Evolutionary conservation across 2,329 filamentous ascomycete genomes (phyloP), one percentile per base, ranked within the genome.

Genomic region (Onygena corvina): DNA sequence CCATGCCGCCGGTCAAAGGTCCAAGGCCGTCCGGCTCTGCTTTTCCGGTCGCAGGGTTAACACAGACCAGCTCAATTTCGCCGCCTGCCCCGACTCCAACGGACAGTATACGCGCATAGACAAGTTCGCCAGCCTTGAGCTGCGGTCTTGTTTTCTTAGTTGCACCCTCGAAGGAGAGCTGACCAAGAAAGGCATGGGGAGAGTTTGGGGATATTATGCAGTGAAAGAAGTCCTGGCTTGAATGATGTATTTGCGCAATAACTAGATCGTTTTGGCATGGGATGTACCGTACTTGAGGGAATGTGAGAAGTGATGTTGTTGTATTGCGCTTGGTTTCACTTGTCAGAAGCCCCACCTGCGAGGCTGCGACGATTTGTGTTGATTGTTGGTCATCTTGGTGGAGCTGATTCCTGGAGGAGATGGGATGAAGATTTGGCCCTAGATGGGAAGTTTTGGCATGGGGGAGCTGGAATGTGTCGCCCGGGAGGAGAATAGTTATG

Each of bases 91-190:
- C 83, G 21, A 87, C 80, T 60, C 86, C 83, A 14, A 85, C 83
- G 34, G 83, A 77, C 23, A 77, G 73, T 36, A 98, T 80, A 54
- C 90, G 84, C 31, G 89, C 90, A 69, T 96, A 96, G 30, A 96
- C 86, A 23, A 95, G 71, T 47, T 86, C 80, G 31, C 87, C 87
- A 11, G 79, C 61, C 23, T 75, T 71, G 36, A 96, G 76, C 55
- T 86, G 76, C 0, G 92, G 92, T 1, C 89, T 77, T 2, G 86
- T 94, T 70, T 96, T 96, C 67, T 89, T 92, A 38, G 84, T 87
- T 14, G 88, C 92, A 54, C 81, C 81, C 67, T 96, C 90, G 64
- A 98, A 98, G n/a, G 88, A 80, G 16, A 96, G 76, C 57, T 94
- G 85, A 0, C 86, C 87, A 1, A 96, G 79, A 14, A 85, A 72